phyloP scores from a whole-genome alignment of 179 eudicot species.

The Silene noctiflora region DNA sequence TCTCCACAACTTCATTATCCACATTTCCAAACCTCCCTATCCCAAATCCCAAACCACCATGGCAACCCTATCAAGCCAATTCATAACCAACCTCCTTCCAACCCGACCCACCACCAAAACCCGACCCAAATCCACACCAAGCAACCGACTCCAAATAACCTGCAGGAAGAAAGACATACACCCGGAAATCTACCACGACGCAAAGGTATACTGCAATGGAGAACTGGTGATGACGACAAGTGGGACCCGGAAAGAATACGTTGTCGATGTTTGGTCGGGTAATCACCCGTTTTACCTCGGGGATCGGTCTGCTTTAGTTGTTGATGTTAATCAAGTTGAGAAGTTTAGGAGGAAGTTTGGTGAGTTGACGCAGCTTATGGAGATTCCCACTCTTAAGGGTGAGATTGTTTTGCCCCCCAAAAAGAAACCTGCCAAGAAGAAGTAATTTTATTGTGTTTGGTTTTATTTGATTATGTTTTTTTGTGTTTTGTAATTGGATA shows the following conservation, averaged over 20 bases:
- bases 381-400: slow-evolving; percentile 73
- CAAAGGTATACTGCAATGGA: slow-evolving; percentile 81
- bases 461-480: too few species aligned
- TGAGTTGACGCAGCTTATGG: slow-evolving; percentile 50
- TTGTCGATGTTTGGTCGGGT: slow-evolving; percentile 88
- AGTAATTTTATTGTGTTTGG: slow-evolving; percentile 24
- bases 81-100: slow-evolving; percentile 42
- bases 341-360: slow-evolving; percentile 72
- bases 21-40: too few species aligned
- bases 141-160: slow-evolving; percentile 29
- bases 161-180: slow-evolving; percentile 70
- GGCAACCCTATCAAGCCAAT: slow-evolving; percentile 60
- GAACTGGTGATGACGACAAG: slow-evolving; percentile 75
- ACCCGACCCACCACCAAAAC: slow-evolving; percentile 19
- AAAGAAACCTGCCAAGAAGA: slow-evolving; percentile 54
- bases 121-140: neutral
- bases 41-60: slow-evolving; percentile 25
- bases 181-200: slow-evolving; percentile 59
- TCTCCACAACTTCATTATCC: too few species aligned
- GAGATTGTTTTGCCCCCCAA: slow-evolving; percentile 78
- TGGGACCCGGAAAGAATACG: slow-evolving; percentile 70
- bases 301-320: slow-evolving; percentile 41
- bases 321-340: slow-evolving; percentile 72
- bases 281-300: slow-evolving; percentile 83
- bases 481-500: neutral